A percentile compares a stretch with the other conserved stretches of the same genome.
These are phyloP conservation scores for Pezicula neosporulosa DNA, from an alignment of 2,329 filamentous ascomycete genomes.

Conservation along the genomic window DNA sequence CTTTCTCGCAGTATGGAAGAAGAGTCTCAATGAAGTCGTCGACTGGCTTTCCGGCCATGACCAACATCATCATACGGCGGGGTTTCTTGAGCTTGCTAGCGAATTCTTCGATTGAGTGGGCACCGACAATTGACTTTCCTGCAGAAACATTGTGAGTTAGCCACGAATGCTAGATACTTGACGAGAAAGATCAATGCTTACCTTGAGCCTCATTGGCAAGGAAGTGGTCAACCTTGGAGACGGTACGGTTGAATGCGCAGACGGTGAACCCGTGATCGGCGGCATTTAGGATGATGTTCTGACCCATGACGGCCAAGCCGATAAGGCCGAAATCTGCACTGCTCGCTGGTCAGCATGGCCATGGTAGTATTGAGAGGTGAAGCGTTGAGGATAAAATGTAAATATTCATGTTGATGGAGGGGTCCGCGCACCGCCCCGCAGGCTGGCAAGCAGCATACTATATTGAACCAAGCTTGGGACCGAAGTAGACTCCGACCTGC, in stretches of 20 bases:
- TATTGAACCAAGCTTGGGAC: background rate
- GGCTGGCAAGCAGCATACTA: background rate
- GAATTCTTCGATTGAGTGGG: conserved; percentile 92
- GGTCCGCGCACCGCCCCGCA: background rate
- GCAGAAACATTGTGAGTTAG: background rate
- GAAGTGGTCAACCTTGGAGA: conserved; percentile 96
- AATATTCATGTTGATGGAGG: conserved; percentile 14
- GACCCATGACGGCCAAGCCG: conserved; percentile 86
- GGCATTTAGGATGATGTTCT: conserved; percentile 88
- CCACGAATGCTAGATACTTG: background rate
- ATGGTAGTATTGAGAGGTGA: conserved; percentile 14
- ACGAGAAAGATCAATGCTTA: conserved; percentile 27
- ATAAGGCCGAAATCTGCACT: conserved; percentile 81
- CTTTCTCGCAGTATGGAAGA: conserved; percentile 75
- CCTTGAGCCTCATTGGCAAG: conserved; percentile 86
- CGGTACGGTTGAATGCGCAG: conserved; percentile 97
- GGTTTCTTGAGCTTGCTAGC: conserved; percentile 95
- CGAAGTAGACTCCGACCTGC: background rate
- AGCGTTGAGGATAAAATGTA: conserved; percentile 29
- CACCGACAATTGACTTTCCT: conserved; percentile 92
- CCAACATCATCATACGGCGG: conserved; percentile 95
- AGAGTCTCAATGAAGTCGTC: conserved; percentile 99
- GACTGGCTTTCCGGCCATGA: conserved; percentile 96
- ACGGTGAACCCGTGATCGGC: conserved; percentile 94
- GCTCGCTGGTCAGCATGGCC: conserved; percentile 20